A percentile compares a stretch with the other conserved stretches of the same genome.
phyloP scores from a whole-genome alignment of 2,329 filamentous ascomycete species.

The Curvularia spicifera region DNA sequence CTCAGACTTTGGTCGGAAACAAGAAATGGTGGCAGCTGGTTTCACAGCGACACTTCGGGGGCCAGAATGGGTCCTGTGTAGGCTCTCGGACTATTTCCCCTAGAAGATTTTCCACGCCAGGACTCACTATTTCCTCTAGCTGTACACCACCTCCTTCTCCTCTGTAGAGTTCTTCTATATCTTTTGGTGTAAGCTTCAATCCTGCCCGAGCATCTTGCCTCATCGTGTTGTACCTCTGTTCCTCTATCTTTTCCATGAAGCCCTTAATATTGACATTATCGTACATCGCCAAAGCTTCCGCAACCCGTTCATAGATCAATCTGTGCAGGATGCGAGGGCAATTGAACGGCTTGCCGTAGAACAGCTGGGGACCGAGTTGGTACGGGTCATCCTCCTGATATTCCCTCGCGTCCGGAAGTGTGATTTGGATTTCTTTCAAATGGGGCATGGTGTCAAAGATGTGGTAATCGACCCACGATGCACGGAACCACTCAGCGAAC shows the following conservation, averaged over 20 bases:
- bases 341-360: constrained; percentile 20
- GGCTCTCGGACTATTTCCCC: neutral
- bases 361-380: constrained; percentile 22
- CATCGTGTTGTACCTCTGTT: constrained; percentile 12
- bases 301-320: constrained; percentile 35
- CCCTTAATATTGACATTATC: constrained; percentile 15
- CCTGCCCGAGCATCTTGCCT: constrained; percentile 4
- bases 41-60: constrained; percentile 24
- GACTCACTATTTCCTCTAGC: constrained; percentile 7
- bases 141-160: constrained; percentile 27
- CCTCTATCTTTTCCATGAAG: constrained; percentile 34
- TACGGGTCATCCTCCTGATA: constrained; percentile 12
- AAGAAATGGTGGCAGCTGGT: constrained; percentile 9
- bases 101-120: no score
- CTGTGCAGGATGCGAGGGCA: constrained; percentile 35
- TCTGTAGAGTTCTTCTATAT: constrained; percentile 24
- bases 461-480: constrained; percentile 16
- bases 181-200: constrained; percentile 17
- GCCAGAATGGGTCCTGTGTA: constrained; percentile 18
- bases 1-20: neutral
- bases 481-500: constrained; percentile 15
- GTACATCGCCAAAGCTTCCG: constrained; percentile 22
- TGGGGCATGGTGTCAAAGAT: constrained; percentile 31
- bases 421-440: constrained; percentile 30
- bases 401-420: constrained; percentile 21